phyloP scores from a whole-genome alignment of 208 protist species.

The Trypanosoma congolense region DNA sequence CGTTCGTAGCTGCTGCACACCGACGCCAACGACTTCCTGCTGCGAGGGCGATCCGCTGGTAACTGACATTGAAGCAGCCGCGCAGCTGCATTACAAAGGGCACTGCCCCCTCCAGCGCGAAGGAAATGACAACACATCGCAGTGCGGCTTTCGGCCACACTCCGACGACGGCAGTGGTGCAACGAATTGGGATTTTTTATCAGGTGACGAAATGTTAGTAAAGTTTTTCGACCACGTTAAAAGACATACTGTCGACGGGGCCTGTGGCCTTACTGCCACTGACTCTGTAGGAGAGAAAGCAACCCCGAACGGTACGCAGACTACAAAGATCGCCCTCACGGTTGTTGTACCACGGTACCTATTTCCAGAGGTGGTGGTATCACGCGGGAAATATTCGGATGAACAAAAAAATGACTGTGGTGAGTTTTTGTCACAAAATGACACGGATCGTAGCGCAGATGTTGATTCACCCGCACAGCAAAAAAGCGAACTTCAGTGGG shows the following conservation, averaged over 20 bases:
- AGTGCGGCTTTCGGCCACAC: constrained; percentile 40
- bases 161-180: constrained; percentile 16
- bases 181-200: constrained; percentile 32
- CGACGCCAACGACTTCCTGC: constrained; percentile 10
- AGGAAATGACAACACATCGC: constrained; percentile 2
- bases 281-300: constrained; percentile 8
- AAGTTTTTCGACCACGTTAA: constrained; percentile 84
- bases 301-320: constrained; percentile 8
- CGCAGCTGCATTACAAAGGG: constrained; percentile 42
- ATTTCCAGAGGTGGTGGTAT: constrained; percentile 33
- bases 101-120: constrained; percentile 42
- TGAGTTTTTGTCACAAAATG: neutral
- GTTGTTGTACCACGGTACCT: constrained; percentile 74
- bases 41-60: constrained; percentile 7
- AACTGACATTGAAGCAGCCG: constrained; percentile 37
- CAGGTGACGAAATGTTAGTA: constrained; percentile 68
- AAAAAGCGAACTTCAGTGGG: constrained; percentile 39
- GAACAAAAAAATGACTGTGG: neutral
- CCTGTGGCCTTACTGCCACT: constrained; percentile 47
- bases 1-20: constrained; percentile 55
- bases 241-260: constrained; percentile 66
- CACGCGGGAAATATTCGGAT: neutral
- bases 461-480: neutral
- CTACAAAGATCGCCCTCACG: constrained; percentile 49
- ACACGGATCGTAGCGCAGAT: neutral